Conservation (phyloP, 163 green algal species). For the Coccomyxa subellipsoidea region DNA sequence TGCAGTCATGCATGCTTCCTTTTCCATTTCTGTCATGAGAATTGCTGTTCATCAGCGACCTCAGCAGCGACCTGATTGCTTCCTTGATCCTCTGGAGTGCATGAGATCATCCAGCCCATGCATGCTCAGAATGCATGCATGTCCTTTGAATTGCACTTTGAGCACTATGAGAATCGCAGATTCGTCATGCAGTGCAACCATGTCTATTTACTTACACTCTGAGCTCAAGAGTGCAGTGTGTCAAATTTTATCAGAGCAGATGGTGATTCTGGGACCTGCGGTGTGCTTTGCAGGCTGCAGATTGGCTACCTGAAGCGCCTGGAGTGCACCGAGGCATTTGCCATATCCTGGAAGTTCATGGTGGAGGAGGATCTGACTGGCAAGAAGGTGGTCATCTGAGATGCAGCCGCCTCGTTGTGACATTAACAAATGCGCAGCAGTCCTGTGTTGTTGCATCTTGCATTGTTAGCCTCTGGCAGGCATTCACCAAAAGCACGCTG, state of each 20-base stretch:
- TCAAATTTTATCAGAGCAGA: not conserved
- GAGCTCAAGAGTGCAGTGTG: not conserved
- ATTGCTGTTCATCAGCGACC: too few relatives aligned
- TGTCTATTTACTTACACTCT: too few relatives aligned
- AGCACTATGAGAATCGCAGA: not conserved
- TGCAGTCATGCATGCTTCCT: not conserved
- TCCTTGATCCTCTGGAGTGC: too few relatives aligned
- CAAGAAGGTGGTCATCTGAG: not conserved
- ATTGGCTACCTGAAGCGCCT: not conserved
- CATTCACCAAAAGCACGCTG: too few relatives aligned
- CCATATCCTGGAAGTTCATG: not conserved
- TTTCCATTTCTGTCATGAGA: too few relatives aligned
- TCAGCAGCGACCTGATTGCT: too few relatives aligned
- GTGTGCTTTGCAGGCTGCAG: not conserved
- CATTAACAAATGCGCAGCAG: not conserved
- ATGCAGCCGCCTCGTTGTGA: too few relatives aligned
- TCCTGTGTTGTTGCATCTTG: not conserved
- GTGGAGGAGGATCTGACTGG: not conserved
- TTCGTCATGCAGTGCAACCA: too few relatives aligned
- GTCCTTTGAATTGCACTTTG: not conserved
- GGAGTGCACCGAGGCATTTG: not conserved
- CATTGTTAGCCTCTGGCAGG: too few relatives aligned
- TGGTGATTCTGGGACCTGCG: not conserved
- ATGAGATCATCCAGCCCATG: too few relatives aligned
- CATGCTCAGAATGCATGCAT: not conserved